Evolutionary conservation across 495 filamentous ascomycete genomes (phyloP).

Genomic region (Apodospora peruviana): DNA sequence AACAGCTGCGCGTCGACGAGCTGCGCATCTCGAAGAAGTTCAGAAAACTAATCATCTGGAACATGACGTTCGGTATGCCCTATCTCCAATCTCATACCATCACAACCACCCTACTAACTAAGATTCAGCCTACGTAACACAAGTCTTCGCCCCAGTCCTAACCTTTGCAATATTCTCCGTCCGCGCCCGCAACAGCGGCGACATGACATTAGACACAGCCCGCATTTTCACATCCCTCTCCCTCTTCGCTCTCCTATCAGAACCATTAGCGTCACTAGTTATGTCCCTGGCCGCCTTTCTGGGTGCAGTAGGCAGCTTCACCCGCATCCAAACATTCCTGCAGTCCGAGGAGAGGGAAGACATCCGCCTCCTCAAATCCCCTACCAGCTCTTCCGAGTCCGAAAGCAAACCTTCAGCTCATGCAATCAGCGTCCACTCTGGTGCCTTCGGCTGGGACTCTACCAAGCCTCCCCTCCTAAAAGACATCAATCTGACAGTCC

Average conservation of each 20-base stretch:
- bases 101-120: not conserved
- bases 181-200: slow-evolving; percentile 21
- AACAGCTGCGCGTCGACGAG: slow-evolving; percentile 53
- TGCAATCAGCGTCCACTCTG: slow-evolving; percentile 40
- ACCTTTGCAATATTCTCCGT: slow-evolving; percentile 36
- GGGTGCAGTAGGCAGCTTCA: slow-evolving; percentile 53
- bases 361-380: slow-evolving; percentile 4
- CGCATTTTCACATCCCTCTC: slow-evolving; percentile 55
- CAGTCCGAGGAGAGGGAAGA: slow-evolving; percentile 30
- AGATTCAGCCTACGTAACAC: slow-evolving; percentile 46
- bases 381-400: not conserved
- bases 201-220: slow-evolving; percentile 40
- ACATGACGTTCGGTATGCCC: slow-evolving; percentile 23
- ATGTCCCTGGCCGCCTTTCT: slow-evolving; percentile 50
- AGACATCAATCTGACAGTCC: slow-evolving; percentile 35
- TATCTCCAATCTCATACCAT: not conserved
- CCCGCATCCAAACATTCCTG: slow-evolving; percentile 55
- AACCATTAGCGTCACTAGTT: slow-evolving; percentile 52
- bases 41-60: slow-evolving; percentile 40
- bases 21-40: slow-evolving; percentile 52
- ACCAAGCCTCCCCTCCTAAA: slow-evolving; percentile 40
- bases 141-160: slow-evolving; percentile 38
- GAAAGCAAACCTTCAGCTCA: slow-evolving; percentile 1
- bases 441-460: slow-evolving; percentile 46
- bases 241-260: slow-evolving; percentile 54